phyloP scores from a whole-genome alignment of 2,329 filamentous ascomycete genomes.

The Claviceps humidiphila region DNA sequence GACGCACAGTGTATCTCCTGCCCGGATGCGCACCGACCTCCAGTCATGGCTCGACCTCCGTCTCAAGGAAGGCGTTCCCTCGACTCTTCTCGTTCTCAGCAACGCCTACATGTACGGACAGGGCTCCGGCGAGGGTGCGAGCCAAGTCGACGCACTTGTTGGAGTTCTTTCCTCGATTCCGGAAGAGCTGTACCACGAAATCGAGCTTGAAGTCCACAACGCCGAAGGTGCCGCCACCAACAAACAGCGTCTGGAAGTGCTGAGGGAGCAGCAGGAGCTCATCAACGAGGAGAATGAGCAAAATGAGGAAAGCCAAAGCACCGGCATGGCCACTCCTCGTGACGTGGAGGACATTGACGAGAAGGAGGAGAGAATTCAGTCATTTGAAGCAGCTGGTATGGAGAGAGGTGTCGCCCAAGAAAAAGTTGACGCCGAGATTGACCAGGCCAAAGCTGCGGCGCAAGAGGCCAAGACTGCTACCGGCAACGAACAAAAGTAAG shows the following conservation, averaged over 20 bases:
- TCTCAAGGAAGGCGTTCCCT: conserved; percentile 88
- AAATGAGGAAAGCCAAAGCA: conserved; percentile 65
- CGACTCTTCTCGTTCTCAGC: conserved; percentile 85
- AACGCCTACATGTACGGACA: conserved; percentile 97
- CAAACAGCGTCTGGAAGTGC: conserved; percentile 94
- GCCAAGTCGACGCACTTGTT: conserved; percentile 84
- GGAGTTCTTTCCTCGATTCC: conserved; percentile 89
- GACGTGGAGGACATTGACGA: conserved; percentile 92
- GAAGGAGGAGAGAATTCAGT: conserved; percentile 58
- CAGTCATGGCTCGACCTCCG: conserved; percentile 90
- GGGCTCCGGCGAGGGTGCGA: conserved; percentile 74
- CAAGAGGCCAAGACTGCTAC: conserved; percentile 12
- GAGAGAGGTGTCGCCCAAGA: conserved; percentile 38
- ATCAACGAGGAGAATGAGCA: conserved; percentile 96
- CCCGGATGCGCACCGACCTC: conserved; percentile 74
- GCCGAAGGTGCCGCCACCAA: conserved; percentile 96
- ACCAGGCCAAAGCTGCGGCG: conserved; percentile 22
- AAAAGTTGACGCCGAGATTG: conserved; percentile 41
- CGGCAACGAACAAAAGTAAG: conserved; percentile 1
- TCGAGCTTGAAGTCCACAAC: conserved; percentile 93
- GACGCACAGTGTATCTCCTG: conserved; percentile 84
- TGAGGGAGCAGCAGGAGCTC: conserved; percentile 96
- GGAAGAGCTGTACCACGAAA: conserved; percentile 98
- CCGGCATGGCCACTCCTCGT: conserved; percentile 61
- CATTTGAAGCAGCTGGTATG: conserved; percentile 34